Base-by-base conservation (phyloP, 257 asterid genomes). In the Misopates orontium region DNA sequence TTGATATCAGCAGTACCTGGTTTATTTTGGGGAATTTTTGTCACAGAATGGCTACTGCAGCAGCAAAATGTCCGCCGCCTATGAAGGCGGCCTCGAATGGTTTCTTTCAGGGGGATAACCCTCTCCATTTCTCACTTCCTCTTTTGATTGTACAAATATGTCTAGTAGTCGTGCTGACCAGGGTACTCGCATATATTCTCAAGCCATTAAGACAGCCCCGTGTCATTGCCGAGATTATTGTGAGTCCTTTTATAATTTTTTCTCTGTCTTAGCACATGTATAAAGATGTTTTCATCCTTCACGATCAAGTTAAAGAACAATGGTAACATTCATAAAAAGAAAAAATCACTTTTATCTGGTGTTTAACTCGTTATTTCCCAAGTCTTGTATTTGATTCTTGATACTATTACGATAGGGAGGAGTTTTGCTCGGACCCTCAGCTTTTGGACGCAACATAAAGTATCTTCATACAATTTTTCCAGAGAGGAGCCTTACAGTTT, bases 41-140 rank as follows among this genome's bases (percentile, higher is more conserved):
- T 24, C 5, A 48, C 68, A 73, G 62, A 25, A 87, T 87, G 95
- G 87, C 74, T 28, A 23, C 77, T 1, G 76, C 78, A 55, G 62
- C 73, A 12, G 73, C 91, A 5, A 51, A 44, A 22, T 83, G 95
- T 62, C 89, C 82, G 0, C 31, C 84, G 4, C 85, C 83, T 0
- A 89, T 89, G 96, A 86, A 84, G 81, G 86, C 96, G 1, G 54
- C 96, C 4, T 89, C 96, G 0, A 84, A 87, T 21, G 95, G 96
- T 5, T 68, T 79, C 4, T 89, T 89, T 72, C 96, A 89, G 72
- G 95, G 93, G 15, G 90, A 87, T 12, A 72, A 87, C 66, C 96
- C 96, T 16, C 81, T 89, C 45, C 78, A 89, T 55, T 87, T 41
- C 19, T 86, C 96, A 10, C 93, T 89, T 52, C 95, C 96, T 23